phyloP scores from a whole-genome alignment of 1,139 yeast species.

The Hyphopichia fennica region DNA sequence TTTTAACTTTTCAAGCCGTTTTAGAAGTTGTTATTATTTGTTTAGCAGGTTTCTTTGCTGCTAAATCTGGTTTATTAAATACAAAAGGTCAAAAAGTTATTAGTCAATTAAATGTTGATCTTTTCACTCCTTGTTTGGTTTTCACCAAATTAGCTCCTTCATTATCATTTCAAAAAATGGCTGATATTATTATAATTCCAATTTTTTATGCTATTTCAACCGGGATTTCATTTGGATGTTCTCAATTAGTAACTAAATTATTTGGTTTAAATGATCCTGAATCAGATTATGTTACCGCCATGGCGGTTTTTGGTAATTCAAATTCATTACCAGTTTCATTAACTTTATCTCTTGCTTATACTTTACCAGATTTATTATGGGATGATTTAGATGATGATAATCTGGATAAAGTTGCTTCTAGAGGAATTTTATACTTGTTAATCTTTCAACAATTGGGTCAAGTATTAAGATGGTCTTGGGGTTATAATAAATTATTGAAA shows the following conservation, averaged over 20 bases:
- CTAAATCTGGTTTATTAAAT: slow-evolving; percentile 57
- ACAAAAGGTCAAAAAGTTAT: slow-evolving; percentile 65
- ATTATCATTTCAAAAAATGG: slow-evolving; percentile 61
- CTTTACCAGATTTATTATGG: slow-evolving; percentile 75
- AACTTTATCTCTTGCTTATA: slow-evolving; percentile 68
- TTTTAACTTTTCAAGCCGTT: slow-evolving; percentile 75
- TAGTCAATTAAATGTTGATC: slow-evolving; percentile 69
- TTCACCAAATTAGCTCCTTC: slow-evolving; percentile 79
- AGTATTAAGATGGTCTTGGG: slow-evolving; percentile 88
- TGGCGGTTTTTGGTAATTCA: slow-evolving; percentile 86
- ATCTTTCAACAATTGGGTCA: slow-evolving; percentile 87
- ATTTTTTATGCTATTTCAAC: slow-evolving; percentile 68
- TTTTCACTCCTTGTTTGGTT: slow-evolving; percentile 83
- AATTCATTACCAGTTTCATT: slow-evolving; percentile 79
- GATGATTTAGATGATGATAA: slow-evolving; percentile 66
- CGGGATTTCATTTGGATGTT: slow-evolving; percentile 56
- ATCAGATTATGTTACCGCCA: slow-evolving; percentile 78
- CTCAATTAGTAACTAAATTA: slow-evolving; percentile 47
- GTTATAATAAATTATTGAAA: slow-evolving; percentile 71
- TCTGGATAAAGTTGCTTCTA: slow-evolving; percentile 70
- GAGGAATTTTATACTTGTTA: slow-evolving; percentile 75
- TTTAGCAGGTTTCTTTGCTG: slow-evolving; percentile 69
- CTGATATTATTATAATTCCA: slow-evolving; percentile 73
- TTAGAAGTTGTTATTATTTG: slow-evolving; percentile 75
- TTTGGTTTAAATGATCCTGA: slow-evolving; percentile 62